phyloP scores from a whole-genome alignment of 768 basidiomycete genomes.

The Trametes maxima region DNA sequence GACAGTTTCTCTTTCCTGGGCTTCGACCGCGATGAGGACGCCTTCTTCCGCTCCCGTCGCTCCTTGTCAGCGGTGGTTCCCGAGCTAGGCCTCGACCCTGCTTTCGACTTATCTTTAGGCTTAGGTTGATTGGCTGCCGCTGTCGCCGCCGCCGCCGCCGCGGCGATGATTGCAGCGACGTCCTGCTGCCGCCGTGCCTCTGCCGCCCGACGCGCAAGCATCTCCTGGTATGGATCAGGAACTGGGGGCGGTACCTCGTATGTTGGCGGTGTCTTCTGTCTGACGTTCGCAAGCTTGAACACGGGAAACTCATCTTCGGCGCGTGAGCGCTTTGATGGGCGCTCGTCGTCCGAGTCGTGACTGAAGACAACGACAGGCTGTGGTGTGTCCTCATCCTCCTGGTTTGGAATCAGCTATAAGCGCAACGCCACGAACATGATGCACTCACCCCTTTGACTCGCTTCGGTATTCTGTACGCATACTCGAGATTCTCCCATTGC shows the following conservation, averaged over 20 bases:
- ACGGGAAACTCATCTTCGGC: conserved; percentile 23
- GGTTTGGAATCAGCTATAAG: conserved; percentile 14
- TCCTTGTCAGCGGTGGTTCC: neutral
- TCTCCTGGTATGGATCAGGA: conserved; percentile 3
- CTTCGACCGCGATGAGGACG: conserved; percentile 21
- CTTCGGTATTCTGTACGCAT: conserved; percentile 89
- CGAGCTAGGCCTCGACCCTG: neutral
- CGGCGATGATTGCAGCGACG: conserved; percentile 45
- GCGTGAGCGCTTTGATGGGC: conserved; percentile 24
- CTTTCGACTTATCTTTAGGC: neutral
- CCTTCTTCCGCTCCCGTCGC: conserved; percentile 20
- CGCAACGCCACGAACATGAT: neutral
- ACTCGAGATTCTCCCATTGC: conserved; percentile 76
- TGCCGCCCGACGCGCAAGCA: conserved; percentile 13
- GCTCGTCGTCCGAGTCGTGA: conserved; percentile 15
- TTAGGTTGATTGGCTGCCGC: conserved; percentile 30
- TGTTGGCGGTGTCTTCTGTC: conserved; percentile 2
- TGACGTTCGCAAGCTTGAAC: neutral
- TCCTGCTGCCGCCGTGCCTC: conserved; percentile 29
- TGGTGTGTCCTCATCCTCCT: conserved; percentile 28
- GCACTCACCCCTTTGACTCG: conserved; percentile 47
- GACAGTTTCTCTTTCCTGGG: conserved; percentile 51
- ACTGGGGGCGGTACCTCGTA: neutral
- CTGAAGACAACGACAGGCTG: conserved; percentile 7
- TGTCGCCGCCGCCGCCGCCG: conserved; percentile 30